Evolutionary conservation across 2,329 filamentous ascomycete species (phyloP).

Genomic region (Macrophomina phaseolina): DNA sequence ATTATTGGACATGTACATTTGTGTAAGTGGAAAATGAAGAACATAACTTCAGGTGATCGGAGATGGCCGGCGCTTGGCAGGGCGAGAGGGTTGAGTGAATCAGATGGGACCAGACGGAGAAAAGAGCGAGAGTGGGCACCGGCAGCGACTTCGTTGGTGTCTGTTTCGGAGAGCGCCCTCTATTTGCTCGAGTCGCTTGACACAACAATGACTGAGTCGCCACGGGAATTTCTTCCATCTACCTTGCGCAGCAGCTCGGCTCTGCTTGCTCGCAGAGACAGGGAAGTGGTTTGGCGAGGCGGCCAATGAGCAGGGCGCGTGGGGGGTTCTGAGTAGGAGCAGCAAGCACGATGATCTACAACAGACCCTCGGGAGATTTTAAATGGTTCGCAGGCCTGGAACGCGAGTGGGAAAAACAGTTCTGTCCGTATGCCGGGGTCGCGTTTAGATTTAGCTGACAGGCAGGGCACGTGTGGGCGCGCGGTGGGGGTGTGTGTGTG

Average conservation of each 20-base stretch:
- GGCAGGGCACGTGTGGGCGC: not conserved
- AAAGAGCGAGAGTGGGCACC: not conserved
- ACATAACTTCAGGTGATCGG: not conserved
- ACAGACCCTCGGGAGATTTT: not conserved
- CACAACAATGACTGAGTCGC: slow-evolving; percentile 1
- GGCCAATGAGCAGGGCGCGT: not conserved
- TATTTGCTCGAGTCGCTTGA: not conserved
- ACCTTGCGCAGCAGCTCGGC: slow-evolving; percentile 13
- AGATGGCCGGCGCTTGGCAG: slow-evolving; percentile 17
- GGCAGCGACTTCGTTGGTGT: not conserved
- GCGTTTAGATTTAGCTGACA: slow-evolving; percentile 3
- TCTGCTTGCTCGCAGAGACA: slow-evolving; percentile 18
- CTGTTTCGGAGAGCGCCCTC: not conserved
- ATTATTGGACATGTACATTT: not conserved
- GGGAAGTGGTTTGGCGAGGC: slow-evolving; percentile 6
- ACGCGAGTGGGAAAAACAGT: slow-evolving; percentile 1
- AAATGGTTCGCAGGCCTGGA: slow-evolving; percentile 14
- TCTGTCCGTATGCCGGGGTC: not conserved
- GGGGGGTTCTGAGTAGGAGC: not conserved
- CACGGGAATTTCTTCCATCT: slow-evolving; percentile 2
- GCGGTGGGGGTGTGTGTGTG: not conserved
- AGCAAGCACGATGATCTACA: slow-evolving; percentile 6
- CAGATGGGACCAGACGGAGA: no score
- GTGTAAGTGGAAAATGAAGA: slow-evolving; percentile 6
- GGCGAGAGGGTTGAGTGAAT: not conserved